Evolutionary conservation across 2,329 filamentous ascomycete species (phyloP), one percentile per base, ranked within the genome.

Genomic region (Hawksworthiomyces lignivorus): DNA sequence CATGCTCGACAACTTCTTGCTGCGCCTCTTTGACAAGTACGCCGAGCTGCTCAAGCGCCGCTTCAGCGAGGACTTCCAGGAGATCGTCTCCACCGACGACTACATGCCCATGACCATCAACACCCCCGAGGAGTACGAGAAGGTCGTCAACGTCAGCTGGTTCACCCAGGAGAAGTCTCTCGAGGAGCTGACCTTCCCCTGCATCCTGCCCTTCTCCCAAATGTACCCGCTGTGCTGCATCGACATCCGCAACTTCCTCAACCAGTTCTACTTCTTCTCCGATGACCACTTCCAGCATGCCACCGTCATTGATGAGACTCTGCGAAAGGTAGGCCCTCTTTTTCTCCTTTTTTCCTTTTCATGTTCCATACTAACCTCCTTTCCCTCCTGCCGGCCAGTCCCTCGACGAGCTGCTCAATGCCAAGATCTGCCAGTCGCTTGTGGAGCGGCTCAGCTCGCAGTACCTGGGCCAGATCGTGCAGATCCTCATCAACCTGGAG

Each of bases 101-200:
- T 98, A 98, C 63, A 98, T 98, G 90, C 94, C 92, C 3, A 97
- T 98, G 92, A 86, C 87, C 2, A 94, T 97, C 59, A 87, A 88
- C 54, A 88, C 84, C 17, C 64, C 74, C 14, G 89, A 95, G 54
- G 89, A 97, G 56, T 97, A 94, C 57, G 87, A 94, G 54, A 95
- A 96, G 56, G 90, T 98, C 27, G 78, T 96, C 50, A 92, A 88
- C 48, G 88, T 97, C 46, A 94, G 85, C 64, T 98, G 90, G 90
- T 97, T 95, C 60, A 82, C 77, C 1, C 89, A 89, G 32, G 87
- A 94, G 24, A 87, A 85, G 53, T 67, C 80, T 15, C 66, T 75
- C 22, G 80, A 89, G 46, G 79, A 92, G 52, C 74, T 95, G 54
- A 80, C 85, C 11, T 95, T 95, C 59, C 94, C 92, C 5, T 94